Conservation (phyloP, 257 asterid species). For the Solanum ahanhuiri region DNA sequence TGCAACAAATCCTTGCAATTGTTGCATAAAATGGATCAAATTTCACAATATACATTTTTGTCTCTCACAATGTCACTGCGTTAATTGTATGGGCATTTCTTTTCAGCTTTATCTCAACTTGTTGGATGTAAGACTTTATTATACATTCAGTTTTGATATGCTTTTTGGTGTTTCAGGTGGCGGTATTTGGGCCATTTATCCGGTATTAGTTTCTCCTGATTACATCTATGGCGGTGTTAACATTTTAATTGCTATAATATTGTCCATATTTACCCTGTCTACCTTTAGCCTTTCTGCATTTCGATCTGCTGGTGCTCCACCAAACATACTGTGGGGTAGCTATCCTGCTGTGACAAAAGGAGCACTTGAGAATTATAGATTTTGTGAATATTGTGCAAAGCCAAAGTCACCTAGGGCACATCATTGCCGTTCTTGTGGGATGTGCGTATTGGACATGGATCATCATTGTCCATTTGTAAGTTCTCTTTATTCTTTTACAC, state of each 20-base stretch:
- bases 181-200: slow-evolving; percentile 79
- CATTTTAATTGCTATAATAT: slow-evolving; percentile 23
- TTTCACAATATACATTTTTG: background rate
- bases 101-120: background rate
- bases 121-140: background rate
- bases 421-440: slow-evolving; percentile 92
- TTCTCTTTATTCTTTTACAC: background rate
- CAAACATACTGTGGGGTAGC: slow-evolving; percentile 85
- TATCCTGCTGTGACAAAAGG: slow-evolving; percentile 89
- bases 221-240: slow-evolving; percentile 38
- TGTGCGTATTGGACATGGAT: slow-evolving; percentile 85
- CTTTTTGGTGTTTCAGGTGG: slow-evolving; percentile 51
- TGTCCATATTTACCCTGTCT: slow-evolving; percentile 53
- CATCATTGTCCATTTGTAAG: slow-evolving; percentile 99
- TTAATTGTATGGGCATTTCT: background rate
- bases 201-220: slow-evolving; percentile 50
- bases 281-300: slow-evolving; percentile 66
- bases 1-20: background rate
- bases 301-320: slow-evolving; percentile 70
- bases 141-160: background rate
- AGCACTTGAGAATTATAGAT: slow-evolving; percentile 75
- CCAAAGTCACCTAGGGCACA: slow-evolving; percentile 85
- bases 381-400: slow-evolving; percentile 69
- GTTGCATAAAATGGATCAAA: background rate
- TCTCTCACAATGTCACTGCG: background rate